These are phyloP conservation scores for Coemansia sp. DNA, from an alignment of 192 early-diverging fungal species.

Conservation along the genomic window DNA sequence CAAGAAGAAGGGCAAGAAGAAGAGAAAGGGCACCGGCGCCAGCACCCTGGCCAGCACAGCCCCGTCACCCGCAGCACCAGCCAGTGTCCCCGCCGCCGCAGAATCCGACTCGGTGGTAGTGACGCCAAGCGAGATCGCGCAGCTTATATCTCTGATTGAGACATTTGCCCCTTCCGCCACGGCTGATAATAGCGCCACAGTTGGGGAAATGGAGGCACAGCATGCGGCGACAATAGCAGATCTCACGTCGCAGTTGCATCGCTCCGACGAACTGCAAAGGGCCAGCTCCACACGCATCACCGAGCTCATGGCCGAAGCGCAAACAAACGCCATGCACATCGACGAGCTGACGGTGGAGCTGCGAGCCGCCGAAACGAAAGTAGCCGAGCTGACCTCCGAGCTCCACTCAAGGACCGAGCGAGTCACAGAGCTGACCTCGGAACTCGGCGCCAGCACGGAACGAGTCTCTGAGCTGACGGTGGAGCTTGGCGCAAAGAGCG, in stretches of 20 bases:
- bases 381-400: neutral
- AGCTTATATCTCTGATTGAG: slow-evolving; percentile 35
- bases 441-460: neutral
- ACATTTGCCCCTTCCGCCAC: neutral
- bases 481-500: neutral
- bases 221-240: neutral
- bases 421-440: neutral
- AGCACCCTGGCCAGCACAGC: neutral
- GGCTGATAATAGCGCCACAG: neutral
- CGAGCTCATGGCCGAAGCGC: neutral
- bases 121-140: slow-evolving; percentile 21
- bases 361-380: neutral
- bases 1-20: slow-evolving; percentile 43
- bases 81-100: neutral
- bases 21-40: slow-evolving; percentile 26
- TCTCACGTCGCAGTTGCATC: slow-evolving; percentile 9
- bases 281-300: neutral
- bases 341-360: slow-evolving; percentile 2
- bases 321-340: neutral
- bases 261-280: neutral
- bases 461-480: neutral
- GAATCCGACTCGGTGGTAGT: neutral
- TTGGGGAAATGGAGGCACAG: neutral
- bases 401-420: neutral
- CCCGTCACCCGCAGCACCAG: slow-evolving; percentile 15